Evolutionary conservation across 192 early-diverging fungal species (phyloP), one percentile per base, ranked within the genome.

Genomic region (Rhizoclosmatium globosum): DNA sequence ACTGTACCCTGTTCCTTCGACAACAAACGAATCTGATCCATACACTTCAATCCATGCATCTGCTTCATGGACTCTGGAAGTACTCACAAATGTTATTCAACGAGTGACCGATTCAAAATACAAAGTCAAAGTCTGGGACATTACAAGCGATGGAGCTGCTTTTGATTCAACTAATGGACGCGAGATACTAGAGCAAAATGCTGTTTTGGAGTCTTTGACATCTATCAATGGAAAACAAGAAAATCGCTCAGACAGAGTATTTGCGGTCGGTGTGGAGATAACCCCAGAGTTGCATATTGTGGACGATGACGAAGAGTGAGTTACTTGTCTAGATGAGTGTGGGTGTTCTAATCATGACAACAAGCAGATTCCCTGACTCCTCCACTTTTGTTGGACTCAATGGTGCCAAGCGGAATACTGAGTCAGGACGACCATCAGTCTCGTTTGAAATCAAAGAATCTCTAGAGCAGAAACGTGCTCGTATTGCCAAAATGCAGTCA

Each of bases 391-490:
- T 31, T 31, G 31, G 31, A 31, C 31, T 31, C 31, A 31, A 31
- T 31, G 31, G 31, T 31, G 31, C 31, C 31, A 31, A 31, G 31
- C 31, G 31, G 31, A 31, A 31, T 31, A 31, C 31, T 39, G 60
- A 7, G 23, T 31, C 21, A 21, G 60, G 60, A 9, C 4, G 15
- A 21, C 21, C 60, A 19, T 19, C 7, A 19, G 38, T 62, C 23
- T 62, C 60, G 7, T 62, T 62, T 21, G 7, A 19, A 7, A 62
- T 62, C 60, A 62, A 57, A 48, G 72, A 74, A 74, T 61, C 72
- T 15, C 38, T 19, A 64, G 59, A 74, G 23, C 44, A 74, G 46
- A 74, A 74, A 64, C 72, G 72, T 1, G 59, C 57, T 19, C 72
- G 72, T 41, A 62, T 74, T 11, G 44, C 38, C 4, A 21, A 44